phyloP scores from a whole-genome alignment of 176 grass and related monocot genomes.

The Eleusine coracana region DNA sequence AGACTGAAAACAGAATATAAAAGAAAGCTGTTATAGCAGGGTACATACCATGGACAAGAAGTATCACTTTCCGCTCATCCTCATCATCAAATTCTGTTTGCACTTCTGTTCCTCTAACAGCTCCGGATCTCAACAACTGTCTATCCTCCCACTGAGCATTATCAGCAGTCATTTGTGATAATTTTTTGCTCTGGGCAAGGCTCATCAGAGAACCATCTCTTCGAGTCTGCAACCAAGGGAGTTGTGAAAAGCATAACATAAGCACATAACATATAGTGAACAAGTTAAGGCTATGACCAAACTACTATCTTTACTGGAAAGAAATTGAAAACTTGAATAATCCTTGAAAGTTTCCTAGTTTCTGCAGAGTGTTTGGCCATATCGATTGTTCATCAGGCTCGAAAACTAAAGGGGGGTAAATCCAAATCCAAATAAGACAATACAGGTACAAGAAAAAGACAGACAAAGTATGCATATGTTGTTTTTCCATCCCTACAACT shows the following conservation, averaged over 20 bases:
- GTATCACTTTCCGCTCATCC: conserved; percentile 98
- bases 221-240: conserved; percentile 64
- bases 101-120: conserved; percentile 96
- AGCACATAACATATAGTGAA: neutral
- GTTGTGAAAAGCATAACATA: conserved; percentile 25
- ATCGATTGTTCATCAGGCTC: neutral
- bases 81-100: conserved; percentile 98
- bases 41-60: conserved; percentile 95
- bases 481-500: neutral
- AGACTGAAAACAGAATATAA: neutral
- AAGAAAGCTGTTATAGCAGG: conserved; percentile 14
- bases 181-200: conserved; percentile 91
- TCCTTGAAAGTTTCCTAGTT: conserved; percentile 1
- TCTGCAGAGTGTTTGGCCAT: conserved; percentile 2
- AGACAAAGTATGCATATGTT: neutral
- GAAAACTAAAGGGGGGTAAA: neutral
- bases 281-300: neutral
- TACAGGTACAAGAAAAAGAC: neutral
- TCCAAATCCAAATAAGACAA: neutral
- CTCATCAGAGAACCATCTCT: conserved; percentile 94
- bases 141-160: conserved; percentile 99
- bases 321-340: neutral
- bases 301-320: conserved; percentile 14
- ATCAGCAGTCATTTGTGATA: conserved; percentile 96
- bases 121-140: conserved; percentile 91